Evolutionary conservation across 257 asterid genomes (phyloP), one percentile per base, ranked within the genome.

Genomic region (Salvia miltiorrhiza): DNA sequence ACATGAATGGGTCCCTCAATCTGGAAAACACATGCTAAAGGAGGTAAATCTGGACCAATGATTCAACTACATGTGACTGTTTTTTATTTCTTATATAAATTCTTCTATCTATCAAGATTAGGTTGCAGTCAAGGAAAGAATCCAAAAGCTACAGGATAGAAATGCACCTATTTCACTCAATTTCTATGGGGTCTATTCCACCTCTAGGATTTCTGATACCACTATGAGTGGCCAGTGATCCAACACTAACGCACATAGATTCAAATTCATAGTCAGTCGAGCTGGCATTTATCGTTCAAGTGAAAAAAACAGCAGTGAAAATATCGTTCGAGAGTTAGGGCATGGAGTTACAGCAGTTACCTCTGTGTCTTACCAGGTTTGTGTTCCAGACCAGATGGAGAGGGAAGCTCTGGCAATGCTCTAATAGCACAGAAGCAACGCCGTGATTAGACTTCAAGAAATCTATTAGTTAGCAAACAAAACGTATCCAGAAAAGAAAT

Each of bases 41-140:
- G 11, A 50, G 76, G 70, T 35, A 68, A 77, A 55, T 24, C 67
- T 63, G 71, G 75, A 52, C 74, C 78, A 64, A 55, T 70, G 13
- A 64, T 70, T 75, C 75, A 54, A 61, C 68, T n/a, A 40, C 78
- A 79, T 75, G 83, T 75, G 83, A 75, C 77, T 63, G 57, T 67
- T 48, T 60, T 52, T 28, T 40, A 26, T 35, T 9, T 53, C 40
- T 39, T n/a, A 1, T 21, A 9, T 9, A 37, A 30, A 26, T 49
- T 11, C 4, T 44, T 43, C 11, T 21, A 8, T 62, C 56, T 54
- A 14, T 11, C 12, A 49, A 69, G n/a, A 52, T 44, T 43, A 48
- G 48, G 44, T 16, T 26, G 52, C 24, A 74, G 16, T 69, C 48
- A 5, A 47, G 63, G 28, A 16, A 64, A 37, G 56, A 55, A 50